Conservation (phyloP, 129 eudicot species). For the Artemisia argyi region DNA sequence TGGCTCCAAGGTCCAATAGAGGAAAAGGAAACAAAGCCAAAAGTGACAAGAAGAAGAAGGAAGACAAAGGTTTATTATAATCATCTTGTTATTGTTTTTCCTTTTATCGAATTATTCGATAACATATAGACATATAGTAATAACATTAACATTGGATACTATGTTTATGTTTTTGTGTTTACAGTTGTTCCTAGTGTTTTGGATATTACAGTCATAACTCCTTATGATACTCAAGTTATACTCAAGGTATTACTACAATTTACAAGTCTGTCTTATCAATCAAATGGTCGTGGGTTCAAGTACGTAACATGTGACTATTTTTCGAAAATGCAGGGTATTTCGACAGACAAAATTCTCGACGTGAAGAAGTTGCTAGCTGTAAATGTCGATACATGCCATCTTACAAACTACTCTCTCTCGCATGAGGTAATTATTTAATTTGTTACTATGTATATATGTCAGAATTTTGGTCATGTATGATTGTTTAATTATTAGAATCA, state of each 20-base stretch:
- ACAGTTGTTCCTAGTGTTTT: constrained; percentile 90
- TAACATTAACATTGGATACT: neutral
- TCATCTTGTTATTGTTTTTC: neutral
- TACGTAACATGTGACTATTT: neutral
- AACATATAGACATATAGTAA: neutral
- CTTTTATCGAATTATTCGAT: neutral
- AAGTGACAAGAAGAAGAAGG: constrained; percentile 85
- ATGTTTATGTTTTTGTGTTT: neutral
- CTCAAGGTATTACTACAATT: constrained; percentile 98
- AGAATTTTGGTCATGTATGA: neutral
- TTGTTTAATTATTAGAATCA: too few species aligned
- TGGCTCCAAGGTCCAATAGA: constrained; percentile 94
- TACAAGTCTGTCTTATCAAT: too few species aligned
- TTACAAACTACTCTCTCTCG: constrained; percentile 83
- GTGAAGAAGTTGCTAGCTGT: constrained; percentile 81
- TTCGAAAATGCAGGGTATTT: constrained; percentile 73
- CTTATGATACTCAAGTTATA: constrained; percentile 77
- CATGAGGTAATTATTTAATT: constrained; percentile 60
- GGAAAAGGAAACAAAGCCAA: constrained; percentile 83
- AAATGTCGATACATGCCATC: constrained; percentile 89
- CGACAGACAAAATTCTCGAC: constrained; percentile 88
- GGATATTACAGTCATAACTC: constrained; percentile 80
- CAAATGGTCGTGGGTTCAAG: too few species aligned
- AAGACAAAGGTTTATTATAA: constrained; percentile 70
- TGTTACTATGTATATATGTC: neutral